Base-by-base conservation (phyloP, 805 yeast genomes). In the Schwanniomyces pseudopolymorphus region DNA sequence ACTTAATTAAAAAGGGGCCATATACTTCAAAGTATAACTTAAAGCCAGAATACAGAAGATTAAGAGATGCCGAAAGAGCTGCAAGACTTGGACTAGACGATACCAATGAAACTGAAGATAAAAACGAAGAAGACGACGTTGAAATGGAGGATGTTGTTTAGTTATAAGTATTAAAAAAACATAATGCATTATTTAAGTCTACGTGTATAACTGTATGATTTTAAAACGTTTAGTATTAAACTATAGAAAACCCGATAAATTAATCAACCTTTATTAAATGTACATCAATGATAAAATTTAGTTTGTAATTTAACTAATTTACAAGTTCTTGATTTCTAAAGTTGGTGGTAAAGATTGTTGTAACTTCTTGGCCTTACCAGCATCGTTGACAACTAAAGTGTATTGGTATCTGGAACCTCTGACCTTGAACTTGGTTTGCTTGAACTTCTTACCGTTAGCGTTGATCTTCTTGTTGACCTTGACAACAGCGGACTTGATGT, bases 361-460 rank as follows among this genome's bases (percentile, higher is more conserved):
- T 79, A 94, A 84, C 83, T 94, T 94, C 86, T 88, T 84, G 68
- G 98, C 98, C 84, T 90, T 91, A 75, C 89, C 86, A 69, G 89
- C 87, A 76, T 94, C 98, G 80, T 87, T 83, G 69, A 94, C 92
- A 63, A 87, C 87, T 77, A 92, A 82, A 64, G 99, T 94, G 88
- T 94, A 94, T 71, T 89, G 84, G 82, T 87, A 75, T 75, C 81
- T 89, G 58, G 96, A 69, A 76, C 97, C 97, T 84, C 98, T 90
- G 70, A 94, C 89, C 88, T 94, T 94, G 91, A 94, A 94, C 80
- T 94, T 94, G 81, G 97, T 90, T 79, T 87, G 94, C 79, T 87
- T 86, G 84, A 81, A 80, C 61, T 79, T 78, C 81, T 86, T 86
- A 75, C 94, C 95, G 74, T 78, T 78, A 63, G 86, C 80, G 80